Conservation (phyloP, 1,284 basidiomycete species). For the Cryptococcus wingfieldii region DNA sequence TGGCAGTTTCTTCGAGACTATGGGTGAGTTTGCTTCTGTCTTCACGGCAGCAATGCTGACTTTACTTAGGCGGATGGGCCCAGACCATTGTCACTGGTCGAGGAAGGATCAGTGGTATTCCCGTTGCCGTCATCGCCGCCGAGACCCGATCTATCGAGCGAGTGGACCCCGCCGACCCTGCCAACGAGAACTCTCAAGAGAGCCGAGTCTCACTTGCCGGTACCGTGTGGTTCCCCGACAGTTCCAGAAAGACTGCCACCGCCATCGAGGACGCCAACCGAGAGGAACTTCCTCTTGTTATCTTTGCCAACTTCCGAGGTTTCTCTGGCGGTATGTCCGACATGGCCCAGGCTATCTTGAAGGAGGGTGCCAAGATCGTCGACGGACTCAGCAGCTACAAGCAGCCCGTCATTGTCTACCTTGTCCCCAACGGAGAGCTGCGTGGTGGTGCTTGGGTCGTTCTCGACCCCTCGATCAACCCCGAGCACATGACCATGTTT, state of each 20-base stretch:
- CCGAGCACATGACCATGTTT: constrained; percentile 98
- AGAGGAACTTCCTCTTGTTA: constrained; percentile 92
- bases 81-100: constrained; percentile 94
- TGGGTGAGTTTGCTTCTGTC: constrained; percentile 24
- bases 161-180: constrained; percentile 96
- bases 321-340: constrained; percentile 82
- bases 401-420: constrained; percentile 98
- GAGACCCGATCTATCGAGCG: constrained; percentile 88
- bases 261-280: constrained; percentile 98
- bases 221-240: constrained; percentile 99
- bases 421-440: constrained; percentile 96
- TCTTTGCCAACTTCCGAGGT: constrained; percentile 99
- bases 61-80: constrained; percentile 73
- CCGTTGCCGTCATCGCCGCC: constrained; percentile 95
- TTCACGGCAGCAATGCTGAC: constrained; percentile 2
- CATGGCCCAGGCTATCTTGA: constrained; percentile 82
- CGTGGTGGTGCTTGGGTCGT: constrained; percentile 99
- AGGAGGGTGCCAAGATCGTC: constrained; percentile 95
- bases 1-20: constrained; percentile 67
- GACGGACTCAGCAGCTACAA: constrained; percentile 96
- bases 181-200: constrained; percentile 95
- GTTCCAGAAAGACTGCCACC: constrained; percentile 99
- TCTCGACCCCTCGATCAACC: constrained; percentile 93
- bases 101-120: constrained; percentile 93
- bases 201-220: constrained; percentile 98